These are phyloP conservation scores for Xylaria sp. DNA, from an alignment of 2,329 filamentous ascomycete species.

Conservation along the genomic window DNA sequence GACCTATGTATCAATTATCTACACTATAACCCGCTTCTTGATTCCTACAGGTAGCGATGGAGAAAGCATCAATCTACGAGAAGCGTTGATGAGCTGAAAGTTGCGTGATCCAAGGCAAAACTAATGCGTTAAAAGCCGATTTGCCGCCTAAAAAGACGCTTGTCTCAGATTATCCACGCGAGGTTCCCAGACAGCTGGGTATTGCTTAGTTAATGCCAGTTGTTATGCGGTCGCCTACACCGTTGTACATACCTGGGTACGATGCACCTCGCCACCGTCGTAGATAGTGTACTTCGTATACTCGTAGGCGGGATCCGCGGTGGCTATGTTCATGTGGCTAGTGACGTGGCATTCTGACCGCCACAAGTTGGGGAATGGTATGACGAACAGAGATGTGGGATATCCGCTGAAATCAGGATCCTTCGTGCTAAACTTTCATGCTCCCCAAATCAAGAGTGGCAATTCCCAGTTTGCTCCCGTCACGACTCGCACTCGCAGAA, in stretches of 20 bases:
- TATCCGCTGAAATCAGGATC: constrained; percentile 21
- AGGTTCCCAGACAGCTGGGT: constrained; percentile 37
- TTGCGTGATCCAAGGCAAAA: constrained; percentile 44
- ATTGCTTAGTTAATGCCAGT: not conserved
- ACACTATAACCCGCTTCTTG: not conserved
- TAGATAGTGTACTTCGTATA: not conserved
- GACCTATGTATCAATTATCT: not conserved
- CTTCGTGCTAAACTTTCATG: not conserved
- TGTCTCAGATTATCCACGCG: constrained; percentile 36
- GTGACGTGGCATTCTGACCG: constrained; percentile 47
- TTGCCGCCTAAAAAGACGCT: constrained; percentile 24
- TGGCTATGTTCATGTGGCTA: constrained; percentile 45
- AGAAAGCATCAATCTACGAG: constrained; percentile 31
- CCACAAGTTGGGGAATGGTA: constrained; percentile 34
- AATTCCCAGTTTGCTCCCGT: constrained; percentile 1
- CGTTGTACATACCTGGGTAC: not conserved
- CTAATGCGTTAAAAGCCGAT: constrained; percentile 39
- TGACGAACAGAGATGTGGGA: constrained; percentile 20
- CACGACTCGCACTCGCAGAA: constrained; percentile 5
- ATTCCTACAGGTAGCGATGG: not conserved
- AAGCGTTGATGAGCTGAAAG: constrained; percentile 49
- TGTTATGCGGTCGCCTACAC: not conserved
- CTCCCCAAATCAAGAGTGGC: not conserved
- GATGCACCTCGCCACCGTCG: constrained; percentile 46
- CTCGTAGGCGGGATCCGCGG: constrained; percentile 30